Evolutionary conservation across 2,329 filamentous ascomycete genomes (phyloP), one percentile per base, ranked within the genome.

Genomic region (Tolypocladium paradoxum): DNA sequence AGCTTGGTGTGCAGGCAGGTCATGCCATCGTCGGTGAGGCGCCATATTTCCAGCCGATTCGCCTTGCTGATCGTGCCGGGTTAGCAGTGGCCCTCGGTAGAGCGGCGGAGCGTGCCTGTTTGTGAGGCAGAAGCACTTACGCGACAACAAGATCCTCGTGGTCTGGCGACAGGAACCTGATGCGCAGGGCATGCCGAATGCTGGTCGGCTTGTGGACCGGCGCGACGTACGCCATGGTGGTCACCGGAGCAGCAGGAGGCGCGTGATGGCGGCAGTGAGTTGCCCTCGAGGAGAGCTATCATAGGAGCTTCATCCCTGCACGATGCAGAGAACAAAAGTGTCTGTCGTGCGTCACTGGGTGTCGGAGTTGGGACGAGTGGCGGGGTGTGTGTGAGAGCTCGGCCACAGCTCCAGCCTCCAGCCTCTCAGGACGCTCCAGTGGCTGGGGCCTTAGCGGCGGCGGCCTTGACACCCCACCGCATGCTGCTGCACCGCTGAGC

Each of bases 171-270:
- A 95, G 75, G 62, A 97, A 85, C 61, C 83, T 84, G 56, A 92
- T 78, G 65, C 86, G 88, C 59, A 97, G 70, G 16, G 91, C 92
- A 79, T 96, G 88, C 53, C 91, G 84, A 58, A 96, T 84, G 73
- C 90, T 95, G 68, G 89, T 96, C 27, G 93, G 87, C 62, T 85
- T 81, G 70, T 99, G 93, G 54, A 99, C 93, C 38, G 93, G 91
- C 56, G 90, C 90, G 64, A 99, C 76, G 69, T 97, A 99, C 51
- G 93, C 88, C 93, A 99, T 99, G 53, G 48, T 57, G 31, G 49
- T 14, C 20, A 37, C 53, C 49, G 31, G 16, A 27, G 29, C 22
- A 27, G 16, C 24, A 47, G 33, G 20, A 12, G 16, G n/a, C 22
- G 20, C 36, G 22, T 16, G 20, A 16, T 48, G 12, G 14, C 9